Base-by-base conservation (phyloP, 2,329 filamentous ascomycete species). In the Thelonectria olida region DNA sequence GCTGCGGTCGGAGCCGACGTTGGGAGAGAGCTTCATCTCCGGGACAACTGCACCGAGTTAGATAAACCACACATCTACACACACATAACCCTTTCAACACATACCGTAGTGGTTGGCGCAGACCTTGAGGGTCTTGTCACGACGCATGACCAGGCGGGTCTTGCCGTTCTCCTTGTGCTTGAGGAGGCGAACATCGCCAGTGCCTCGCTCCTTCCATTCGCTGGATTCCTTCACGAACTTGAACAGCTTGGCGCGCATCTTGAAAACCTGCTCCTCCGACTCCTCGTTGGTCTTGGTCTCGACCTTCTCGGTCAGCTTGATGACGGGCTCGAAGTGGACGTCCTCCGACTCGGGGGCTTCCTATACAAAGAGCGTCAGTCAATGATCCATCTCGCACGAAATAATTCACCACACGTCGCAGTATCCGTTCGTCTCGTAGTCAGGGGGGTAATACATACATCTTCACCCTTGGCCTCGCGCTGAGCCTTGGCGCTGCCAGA, bases 241-340 rank as follows among this genome's bases (percentile, higher is more conserved):
- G 90, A 99, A 99, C 69, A 99, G 91, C 88, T 99, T 99, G 76
- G 96, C 96, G 74, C 96, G 92, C 95, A 98, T 97, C 90, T 98
- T 98, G 89, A 98, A 99, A 38, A 89, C 85, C 84, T 97, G 92
- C 84, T 98, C 94, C 85, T 99, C 96, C 45, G 90, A 88, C 85
- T 99, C 96, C 82, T 99, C 96, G 83, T 97, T 97, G 80, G 96
- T 98, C 88, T 97, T 97, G 76, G 88, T 91, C 76, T 98, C 95
- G 74, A 98, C 91, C 84, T 96, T 96, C 85, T 99, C 93, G 65
- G 95, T 98, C 76, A 99, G 86, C 82, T 90, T 94, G 75, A 97
- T 92, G 71, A 99, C 93, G 68, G 96, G 96, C 84, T 97, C 93
- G 82, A 98, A 99, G 82, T 98, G 92, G 66, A 97, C 92, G 69